Base-by-base conservation (phyloP, 805 yeast species). In the Nakazawaea peltata region DNA sequence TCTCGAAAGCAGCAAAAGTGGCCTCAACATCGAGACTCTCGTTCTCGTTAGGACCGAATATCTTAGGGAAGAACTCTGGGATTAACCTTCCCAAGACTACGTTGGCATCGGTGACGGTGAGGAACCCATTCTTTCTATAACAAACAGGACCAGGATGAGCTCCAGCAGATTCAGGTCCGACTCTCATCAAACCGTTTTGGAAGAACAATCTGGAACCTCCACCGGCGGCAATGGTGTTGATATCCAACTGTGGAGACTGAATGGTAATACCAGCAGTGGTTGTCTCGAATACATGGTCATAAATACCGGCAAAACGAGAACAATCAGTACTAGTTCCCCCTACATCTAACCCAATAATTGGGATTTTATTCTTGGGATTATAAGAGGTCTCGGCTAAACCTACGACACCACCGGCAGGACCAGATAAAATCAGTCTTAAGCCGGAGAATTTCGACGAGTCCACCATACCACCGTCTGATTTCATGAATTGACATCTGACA, bases 401-500 rank as follows among this genome's bases (percentile, higher is more conserved):
- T 23, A 90, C 96, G 40, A 90, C 94, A 33, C 97, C 97, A 26
- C 97, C 97, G 8, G 97, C 97, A 3, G 97, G 97, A 2, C 97
- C 97, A 1, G 96, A 85, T 24, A 90, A 59, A 32, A 90, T 82
- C 3, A 97, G 95, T 46, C 77, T 71, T 25, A 90, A 63, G 2
- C 97, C 97, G 0, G 95, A 80, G 53, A 90, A 90, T 32, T 74
- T 69, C 16, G 74, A 65, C 49, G 92, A 87, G 37, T 86, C 86
- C 16, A 88, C 87, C 40, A 90, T 68, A 2, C 97, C 97, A 39
- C 97, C 97, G 54, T 90, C 95, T 10, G 95, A 83, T 57, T 90
- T 95, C 97, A 90, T 90, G 56, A 90, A 90, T 45, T 81, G 79
- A 40, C 84, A 72, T 41, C 65, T 61, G 28, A 70, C 71, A 4